Conservation (phyloP, 352 stramenopile genomes). For the Pythium diclinum region DNA sequence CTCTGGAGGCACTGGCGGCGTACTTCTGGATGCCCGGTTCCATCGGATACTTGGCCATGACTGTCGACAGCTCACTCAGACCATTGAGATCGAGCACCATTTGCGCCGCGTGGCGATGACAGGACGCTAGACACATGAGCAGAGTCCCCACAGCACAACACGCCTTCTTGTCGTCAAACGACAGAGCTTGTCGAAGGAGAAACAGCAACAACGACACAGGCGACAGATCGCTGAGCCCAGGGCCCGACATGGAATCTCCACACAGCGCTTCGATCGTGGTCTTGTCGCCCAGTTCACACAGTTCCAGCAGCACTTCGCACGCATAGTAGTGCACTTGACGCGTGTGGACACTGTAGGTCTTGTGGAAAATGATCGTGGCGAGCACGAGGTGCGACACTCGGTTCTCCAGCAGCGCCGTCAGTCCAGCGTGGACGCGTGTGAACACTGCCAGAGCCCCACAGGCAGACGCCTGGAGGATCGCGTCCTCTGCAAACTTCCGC, state of each 20-base stretch:
- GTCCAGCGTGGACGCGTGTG: conserved; percentile 46
- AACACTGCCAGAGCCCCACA: conserved; percentile 78
- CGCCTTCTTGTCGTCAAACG: conserved; percentile 79
- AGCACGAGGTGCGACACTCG: conserved; percentile 61
- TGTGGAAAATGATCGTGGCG: conserved; percentile 69
- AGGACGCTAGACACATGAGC: conserved; percentile 68
- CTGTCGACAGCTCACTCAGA: conserved; percentile 62
- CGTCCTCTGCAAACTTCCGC: conserved; percentile 66
- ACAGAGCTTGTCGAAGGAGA: conserved; percentile 63
- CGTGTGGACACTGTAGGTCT: conserved; percentile 79
- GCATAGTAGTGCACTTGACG: conserved; percentile 84
- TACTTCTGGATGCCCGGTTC: conserved; percentile 74
- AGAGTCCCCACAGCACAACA: conserved; percentile 70
- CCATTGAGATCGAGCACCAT: conserved; percentile 59
- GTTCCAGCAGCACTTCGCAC: conserved; percentile 72
- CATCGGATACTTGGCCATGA: conserved; percentile 69
- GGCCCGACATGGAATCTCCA: conserved; percentile 25
- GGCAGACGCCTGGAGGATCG: conserved; percentile 72
- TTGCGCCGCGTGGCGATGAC: conserved; percentile 43
- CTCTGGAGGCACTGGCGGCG: conserved; percentile 47
- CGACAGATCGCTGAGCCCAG: conserved; percentile 40
- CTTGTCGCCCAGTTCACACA: conserved; percentile 65
- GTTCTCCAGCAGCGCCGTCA: conserved; percentile 51
- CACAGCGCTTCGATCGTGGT: conserved; percentile 55
- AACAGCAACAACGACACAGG: conserved; percentile 72